These are phyloP conservation scores for Chamaecrista fasciculata DNA, from an alignment of 306 rosid genomes.

Conservation along the genomic window DNA sequence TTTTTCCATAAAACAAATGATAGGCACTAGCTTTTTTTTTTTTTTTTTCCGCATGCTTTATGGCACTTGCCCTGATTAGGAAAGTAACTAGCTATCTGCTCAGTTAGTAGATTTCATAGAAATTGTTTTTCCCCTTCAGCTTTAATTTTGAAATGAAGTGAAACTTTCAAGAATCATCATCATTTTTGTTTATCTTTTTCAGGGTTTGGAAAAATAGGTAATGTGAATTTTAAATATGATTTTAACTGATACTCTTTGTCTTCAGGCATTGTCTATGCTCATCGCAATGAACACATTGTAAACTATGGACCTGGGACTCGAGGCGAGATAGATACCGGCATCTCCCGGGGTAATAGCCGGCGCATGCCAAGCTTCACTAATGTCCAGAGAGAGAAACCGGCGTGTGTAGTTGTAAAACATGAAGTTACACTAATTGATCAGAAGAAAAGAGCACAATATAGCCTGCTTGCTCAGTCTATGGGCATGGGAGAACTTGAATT, in stretches of 20 bases:
- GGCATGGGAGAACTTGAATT: conserved; percentile 73
- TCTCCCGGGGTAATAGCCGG: conserved; percentile 30
- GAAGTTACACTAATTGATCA: conserved; percentile 39
- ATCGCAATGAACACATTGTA: conserved; percentile 81
- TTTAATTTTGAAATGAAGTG: conserved; percentile 6
- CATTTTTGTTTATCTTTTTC: neutral
- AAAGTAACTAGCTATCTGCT: neutral
- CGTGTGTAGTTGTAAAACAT: conserved; percentile 24
- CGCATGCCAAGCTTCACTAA: conserved; percentile 28
- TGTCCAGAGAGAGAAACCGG: conserved; percentile 36
- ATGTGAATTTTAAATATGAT: neutral
- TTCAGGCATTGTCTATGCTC: conserved; percentile 76
- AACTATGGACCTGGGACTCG: conserved; percentile 49
- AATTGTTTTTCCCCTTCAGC: neutral
- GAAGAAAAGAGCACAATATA: conserved; percentile 55
- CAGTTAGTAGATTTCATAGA: neutral
- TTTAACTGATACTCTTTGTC: conserved; percentile 6
- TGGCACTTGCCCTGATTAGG: neutral
- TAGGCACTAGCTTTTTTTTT: too few relatives aligned
- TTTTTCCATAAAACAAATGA: too few relatives aligned
- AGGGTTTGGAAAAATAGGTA: neutral
- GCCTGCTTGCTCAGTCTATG: conserved; percentile 54
- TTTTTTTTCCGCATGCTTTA: neutral
- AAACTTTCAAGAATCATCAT: neutral
- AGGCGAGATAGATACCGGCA: conserved; percentile 31